A percentile compares a stretch with the other conserved stretches of the same genome.
These are phyloP conservation scores for Gentiana straminea DNA, from an alignment of 257 asterid species.

Conservation along the genomic window DNA sequence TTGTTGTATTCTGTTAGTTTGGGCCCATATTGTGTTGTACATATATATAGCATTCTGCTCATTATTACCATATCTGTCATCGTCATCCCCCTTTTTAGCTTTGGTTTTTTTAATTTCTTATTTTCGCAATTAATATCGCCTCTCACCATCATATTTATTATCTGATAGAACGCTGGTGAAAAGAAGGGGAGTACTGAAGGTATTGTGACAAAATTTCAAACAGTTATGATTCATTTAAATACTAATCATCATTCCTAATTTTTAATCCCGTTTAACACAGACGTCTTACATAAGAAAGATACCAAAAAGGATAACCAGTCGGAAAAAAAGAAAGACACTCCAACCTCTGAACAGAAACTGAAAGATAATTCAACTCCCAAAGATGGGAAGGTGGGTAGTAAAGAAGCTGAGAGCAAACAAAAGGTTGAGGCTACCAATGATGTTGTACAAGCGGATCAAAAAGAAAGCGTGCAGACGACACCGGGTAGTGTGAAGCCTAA, in stretches of 20 bases:
- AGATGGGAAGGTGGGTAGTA: constrained; percentile 32
- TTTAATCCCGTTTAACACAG: constrained; percentile 23
- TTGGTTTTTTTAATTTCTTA: no score
- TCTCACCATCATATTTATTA: no score
- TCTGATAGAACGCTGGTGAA: constrained; percentile 33
- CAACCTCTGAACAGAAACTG: constrained; percentile 26
- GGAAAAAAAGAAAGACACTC: constrained; percentile 35
- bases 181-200: constrained; percentile 51
- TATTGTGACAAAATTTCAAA: constrained; percentile 8
- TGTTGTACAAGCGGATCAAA: constrained; percentile 21
- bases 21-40: background rate
- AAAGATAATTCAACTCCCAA: constrained; percentile 19
- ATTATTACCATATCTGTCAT: no score
- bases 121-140: no score
- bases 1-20: constrained; percentile 2
- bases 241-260: constrained; percentile 10
- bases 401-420: constrained; percentile 27
- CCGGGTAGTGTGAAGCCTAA: constrained; percentile 44
- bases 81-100: no score
- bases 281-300: constrained; percentile 27
- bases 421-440: constrained; percentile 28
- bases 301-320: constrained; percentile 19
- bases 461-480: constrained; percentile 29
- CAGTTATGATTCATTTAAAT: background rate
- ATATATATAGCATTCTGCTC: no score